A percentile compares a stretch with the other conserved stretches of the same genome.
phyloP scores from a whole-genome alignment of 1,284 basidiomycete genomes.

The Gomphus bonarii region DNA sequence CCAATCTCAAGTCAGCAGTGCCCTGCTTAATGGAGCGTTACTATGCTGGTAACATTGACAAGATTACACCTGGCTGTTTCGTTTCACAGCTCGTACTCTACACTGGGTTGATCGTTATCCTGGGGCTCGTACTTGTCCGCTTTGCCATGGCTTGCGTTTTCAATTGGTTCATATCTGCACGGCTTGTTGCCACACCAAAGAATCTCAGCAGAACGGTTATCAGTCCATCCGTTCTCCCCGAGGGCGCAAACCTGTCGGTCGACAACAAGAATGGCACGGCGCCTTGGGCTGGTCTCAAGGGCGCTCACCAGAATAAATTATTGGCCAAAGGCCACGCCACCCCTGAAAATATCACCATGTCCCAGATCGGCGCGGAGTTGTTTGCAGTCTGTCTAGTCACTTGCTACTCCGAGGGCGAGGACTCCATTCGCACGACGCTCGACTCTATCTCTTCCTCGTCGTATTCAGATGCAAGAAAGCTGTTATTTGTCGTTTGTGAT shows the following conservation, averaged over 20 bases:
- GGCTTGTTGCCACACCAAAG: conserved; percentile 65
- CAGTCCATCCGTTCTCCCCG: conserved; percentile 91
- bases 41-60: conserved; percentile 91
- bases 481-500: conserved; percentile 93
- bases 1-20: conserved; percentile 57
- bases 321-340: conserved; percentile 32
- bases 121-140: conserved; percentile 82
- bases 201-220: conserved; percentile 71
- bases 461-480: conserved; percentile 87
- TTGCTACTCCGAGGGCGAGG: conserved; percentile 95
- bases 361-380: conserved; percentile 87
- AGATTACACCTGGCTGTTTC: conserved; percentile 93
- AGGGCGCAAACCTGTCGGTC: conserved; percentile 85
- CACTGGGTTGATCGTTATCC: conserved; percentile 83
- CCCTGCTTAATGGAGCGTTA: conserved; percentile 80
- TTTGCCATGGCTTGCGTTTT: conserved; percentile 96
- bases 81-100: conserved; percentile 87
- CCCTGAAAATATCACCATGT: conserved; percentile 60
- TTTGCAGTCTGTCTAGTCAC: conserved; percentile 95
- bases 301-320: conserved; percentile 33
- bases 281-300: conserved; percentile 70
- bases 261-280: conserved; percentile 86
- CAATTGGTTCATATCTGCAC: conserved; percentile 87
- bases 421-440: conserved; percentile 83
- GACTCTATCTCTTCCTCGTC: conserved; percentile 87